A percentile compares a stretch with the other conserved stretches of the same genome.
These are phyloP conservation scores for Aphelidium insulamus DNA, from an alignment of 371 early-diverging fungal genomes.

Conservation along the genomic window DNA sequence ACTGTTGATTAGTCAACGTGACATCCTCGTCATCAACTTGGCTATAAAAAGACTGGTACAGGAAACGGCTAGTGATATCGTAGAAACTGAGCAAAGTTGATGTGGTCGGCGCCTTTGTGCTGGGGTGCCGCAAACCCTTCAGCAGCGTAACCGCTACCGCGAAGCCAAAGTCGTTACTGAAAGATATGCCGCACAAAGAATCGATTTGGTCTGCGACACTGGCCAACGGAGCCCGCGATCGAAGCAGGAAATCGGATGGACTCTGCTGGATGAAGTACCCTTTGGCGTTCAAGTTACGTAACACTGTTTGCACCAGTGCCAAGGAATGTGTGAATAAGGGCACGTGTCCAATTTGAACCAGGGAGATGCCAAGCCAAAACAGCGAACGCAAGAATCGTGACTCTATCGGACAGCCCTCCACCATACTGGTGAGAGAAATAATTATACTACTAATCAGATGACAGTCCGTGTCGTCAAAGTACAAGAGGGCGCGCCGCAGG, in stretches of 20 bases:
- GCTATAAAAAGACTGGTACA: no score
- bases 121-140: slow-evolving; percentile 53
- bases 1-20: no score
- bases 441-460: slow-evolving; percentile 57
- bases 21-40: no score
- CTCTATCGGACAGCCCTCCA: slow-evolving; percentile 51
- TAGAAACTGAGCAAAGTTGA: no score
- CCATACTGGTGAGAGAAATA: slow-evolving; percentile 67
- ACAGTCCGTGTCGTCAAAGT: slow-evolving; percentile 56
- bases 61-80: no score
- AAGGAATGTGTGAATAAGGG: slow-evolving; percentile 49
- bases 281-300: slow-evolving; percentile 44
- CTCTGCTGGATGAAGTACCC: slow-evolving; percentile 44
- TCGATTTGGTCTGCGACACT: slow-evolving; percentile 46
- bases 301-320: slow-evolving; percentile 37
- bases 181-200: slow-evolving; percentile 44
- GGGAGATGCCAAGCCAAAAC: slow-evolving; percentile 72
- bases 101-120: slow-evolving; percentile 47
- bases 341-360: slow-evolving; percentile 61
- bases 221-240: slow-evolving; percentile 40
- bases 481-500: slow-evolving; percentile 53
- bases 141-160: slow-evolving; percentile 56
- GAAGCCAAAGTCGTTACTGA: slow-evolving; percentile 64
- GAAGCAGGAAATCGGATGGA: slow-evolving; percentile 35
- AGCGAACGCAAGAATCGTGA: slow-evolving; percentile 50